phyloP scores from a whole-genome alignment of 306 rosid genomes.

The Oemleria cerasiformis region DNA sequence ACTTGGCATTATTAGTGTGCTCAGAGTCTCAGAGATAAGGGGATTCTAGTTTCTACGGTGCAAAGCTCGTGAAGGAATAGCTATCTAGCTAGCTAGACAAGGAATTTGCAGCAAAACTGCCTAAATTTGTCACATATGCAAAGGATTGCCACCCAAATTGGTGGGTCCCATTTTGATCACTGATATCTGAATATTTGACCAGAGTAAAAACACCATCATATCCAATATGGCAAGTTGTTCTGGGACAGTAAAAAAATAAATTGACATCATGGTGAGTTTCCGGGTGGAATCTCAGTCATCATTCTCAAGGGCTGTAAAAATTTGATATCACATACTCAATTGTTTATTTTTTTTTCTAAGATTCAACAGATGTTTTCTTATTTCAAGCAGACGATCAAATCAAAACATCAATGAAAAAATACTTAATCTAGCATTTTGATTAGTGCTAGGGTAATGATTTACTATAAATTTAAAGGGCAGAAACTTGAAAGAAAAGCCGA shows the following conservation, averaged over 20 bases:
- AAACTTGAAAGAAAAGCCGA: not conserved
- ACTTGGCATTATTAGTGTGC: not conserved
- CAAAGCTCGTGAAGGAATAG: slow-evolving; percentile 23
- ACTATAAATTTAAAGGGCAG: not conserved
- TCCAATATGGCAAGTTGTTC: not conserved
- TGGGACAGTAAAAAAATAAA: not conserved
- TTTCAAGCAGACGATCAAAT: not conserved
- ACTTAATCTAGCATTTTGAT: not conserved
- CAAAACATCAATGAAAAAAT: not conserved
- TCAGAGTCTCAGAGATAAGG: not conserved
- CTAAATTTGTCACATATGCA: slow-evolving; percentile 40
- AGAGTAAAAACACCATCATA: not conserved
- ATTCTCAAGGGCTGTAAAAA: not conserved
- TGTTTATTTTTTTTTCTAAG: not conserved
- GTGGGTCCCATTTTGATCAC: slow-evolving; percentile 4
- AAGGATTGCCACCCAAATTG: not conserved
- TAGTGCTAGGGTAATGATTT: not conserved
- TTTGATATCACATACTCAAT: not conserved
- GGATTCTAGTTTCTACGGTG: slow-evolving; percentile 23
- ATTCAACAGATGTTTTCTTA: no score
- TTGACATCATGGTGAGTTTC: not conserved
- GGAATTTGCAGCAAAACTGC: slow-evolving; percentile 28
- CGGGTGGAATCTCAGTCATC: not conserved
- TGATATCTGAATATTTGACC: not conserved
- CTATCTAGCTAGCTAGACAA: not conserved